These are phyloP conservation scores for Chenopodium formosanum DNA, from an alignment of 148 eudicot genomes.

Conservation along the genomic window DNA sequence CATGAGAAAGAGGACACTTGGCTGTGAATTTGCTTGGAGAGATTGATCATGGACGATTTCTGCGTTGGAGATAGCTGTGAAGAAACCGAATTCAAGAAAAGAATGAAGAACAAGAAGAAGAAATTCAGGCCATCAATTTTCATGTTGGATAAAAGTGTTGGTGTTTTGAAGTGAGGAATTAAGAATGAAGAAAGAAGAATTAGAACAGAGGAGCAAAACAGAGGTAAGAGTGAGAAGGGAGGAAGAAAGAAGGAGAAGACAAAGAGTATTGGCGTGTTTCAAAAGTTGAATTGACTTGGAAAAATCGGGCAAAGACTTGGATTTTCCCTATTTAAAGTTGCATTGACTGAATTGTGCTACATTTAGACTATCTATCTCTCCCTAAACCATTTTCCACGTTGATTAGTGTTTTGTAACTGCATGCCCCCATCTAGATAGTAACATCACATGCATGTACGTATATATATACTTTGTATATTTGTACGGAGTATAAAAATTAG, in stretches of 20 bases:
- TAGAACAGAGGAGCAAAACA: not conserved
- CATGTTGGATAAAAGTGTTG: not conserved
- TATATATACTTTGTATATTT: no score
- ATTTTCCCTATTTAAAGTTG: not conserved
- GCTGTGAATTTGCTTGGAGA: slow-evolving; percentile 40
- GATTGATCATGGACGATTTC: slow-evolving; percentile 41
- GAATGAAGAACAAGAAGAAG: slow-evolving; percentile 18
- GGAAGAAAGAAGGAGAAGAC: not conserved
- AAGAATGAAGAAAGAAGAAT: not conserved
- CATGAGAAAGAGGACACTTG: slow-evolving; percentile 35
- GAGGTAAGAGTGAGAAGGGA: not conserved
- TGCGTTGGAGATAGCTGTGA: slow-evolving; percentile 47
- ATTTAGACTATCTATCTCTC: not conserved
- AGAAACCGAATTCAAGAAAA: slow-evolving; percentile 26
- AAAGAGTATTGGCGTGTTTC: slow-evolving; percentile 20
- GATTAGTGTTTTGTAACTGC: no score
- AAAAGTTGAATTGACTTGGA: slow-evolving; percentile 23
- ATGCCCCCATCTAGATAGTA: no score
- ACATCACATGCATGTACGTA: no score
- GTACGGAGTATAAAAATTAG: no score
- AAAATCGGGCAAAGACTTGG: slow-evolving; percentile 10
- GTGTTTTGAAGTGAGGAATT: not conserved
- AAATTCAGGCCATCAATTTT: not conserved
- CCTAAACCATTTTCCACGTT: not conserved
- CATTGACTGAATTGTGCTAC: slow-evolving; percentile 4